Evolutionary conservation across 345 rosid genomes (phyloP), one percentile per base, ranked within the genome.

Genomic region (Citrus sp.): DNA sequence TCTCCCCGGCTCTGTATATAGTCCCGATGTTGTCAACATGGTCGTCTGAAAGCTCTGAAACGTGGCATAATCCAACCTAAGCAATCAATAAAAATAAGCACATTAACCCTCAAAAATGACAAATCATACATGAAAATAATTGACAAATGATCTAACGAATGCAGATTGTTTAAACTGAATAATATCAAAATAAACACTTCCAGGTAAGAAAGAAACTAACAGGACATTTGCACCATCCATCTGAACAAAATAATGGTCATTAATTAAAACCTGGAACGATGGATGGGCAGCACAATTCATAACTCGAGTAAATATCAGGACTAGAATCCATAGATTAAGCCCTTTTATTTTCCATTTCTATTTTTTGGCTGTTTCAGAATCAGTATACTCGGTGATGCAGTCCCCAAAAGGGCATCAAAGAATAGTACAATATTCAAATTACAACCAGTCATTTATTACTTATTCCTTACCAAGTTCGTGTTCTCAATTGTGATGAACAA

Each of bases 61-160:
- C 83, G 80, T 96, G 98, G 79, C 98, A 96, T 72, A 96, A 88
- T 65, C 99, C 99, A 85, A 94, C 98, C 99, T 96, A 82, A 28
- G 73, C 55, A 79, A 67, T 71, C 74, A 79, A 61, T 67, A 82
- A 77, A 73, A 62, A 80, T 27, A 58, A 27, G 21, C 24, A 55
- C 24, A 21, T 27, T n/a, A 67, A n/a, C 4, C 46, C 42, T 61
- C 2, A 46, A 13, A 6, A 6, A 16, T 19, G 6, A 25, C 60
- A 21, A 74, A 32, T 54, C 54, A 60, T 73, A 42, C 74, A 70
- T n/a, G 4, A 46, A 32, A 61, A 27, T 27, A 27, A 37, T 30
- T 67, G 24, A 51, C 19, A 24, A 38, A 54, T 5, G 24, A 18
- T 18, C 18, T 8, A 16, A 8, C n/a, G n/a, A 24, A 69, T 34